phyloP scores from a whole-genome alignment of 371 early-diverging fungal genomes.

The Dentiscutata heterogama region DNA sequence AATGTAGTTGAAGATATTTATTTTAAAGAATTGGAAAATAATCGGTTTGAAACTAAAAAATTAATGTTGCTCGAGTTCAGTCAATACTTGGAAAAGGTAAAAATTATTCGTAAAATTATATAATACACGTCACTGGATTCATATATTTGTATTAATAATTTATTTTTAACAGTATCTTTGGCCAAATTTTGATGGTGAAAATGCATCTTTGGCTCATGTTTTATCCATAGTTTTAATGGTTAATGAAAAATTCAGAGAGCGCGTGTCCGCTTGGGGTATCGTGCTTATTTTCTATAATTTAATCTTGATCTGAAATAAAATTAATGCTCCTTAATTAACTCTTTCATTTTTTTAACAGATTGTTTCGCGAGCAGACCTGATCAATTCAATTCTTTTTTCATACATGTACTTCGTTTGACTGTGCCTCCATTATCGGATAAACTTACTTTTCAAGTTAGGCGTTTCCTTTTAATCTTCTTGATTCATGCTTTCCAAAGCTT shows the following conservation, averaged over 20 bases:
- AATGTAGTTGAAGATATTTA: constrained; percentile 69
- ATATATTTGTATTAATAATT: constrained; percentile 5
- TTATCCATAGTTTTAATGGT: constrained; percentile 85
- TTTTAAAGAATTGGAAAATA: constrained; percentile 63
- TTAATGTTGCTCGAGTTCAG: constrained; percentile 76
- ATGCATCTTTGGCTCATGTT: constrained; percentile 65
- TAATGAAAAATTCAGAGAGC: constrained; percentile 86
- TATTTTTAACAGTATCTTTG: constrained; percentile 74
- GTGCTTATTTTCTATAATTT: neutral
- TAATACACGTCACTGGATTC: neutral
- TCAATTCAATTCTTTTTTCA: constrained; percentile 70
- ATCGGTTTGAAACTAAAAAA: constrained; percentile 62
- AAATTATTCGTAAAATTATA: neutral
- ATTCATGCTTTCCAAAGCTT: constrained; percentile 83
- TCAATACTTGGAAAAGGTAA: constrained; percentile 86
- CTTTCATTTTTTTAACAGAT: constrained; percentile 49
- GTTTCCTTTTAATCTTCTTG: constrained; percentile 73
- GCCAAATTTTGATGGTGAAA: constrained; percentile 68
- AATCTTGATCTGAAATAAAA: too few relatives aligned
- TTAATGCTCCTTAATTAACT: too few relatives aligned
- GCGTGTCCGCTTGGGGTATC: constrained; percentile 70
- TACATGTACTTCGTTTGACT: constrained; percentile 61
- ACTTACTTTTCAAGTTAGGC: constrained; percentile 55
- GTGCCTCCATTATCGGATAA: constrained; percentile 51
- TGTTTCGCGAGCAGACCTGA: constrained; percentile 60